Evolutionary conservation across 345 rosid species (phyloP), one percentile per base, ranked within the genome.

Genomic region (Sonneratia caseolaris): DNA sequence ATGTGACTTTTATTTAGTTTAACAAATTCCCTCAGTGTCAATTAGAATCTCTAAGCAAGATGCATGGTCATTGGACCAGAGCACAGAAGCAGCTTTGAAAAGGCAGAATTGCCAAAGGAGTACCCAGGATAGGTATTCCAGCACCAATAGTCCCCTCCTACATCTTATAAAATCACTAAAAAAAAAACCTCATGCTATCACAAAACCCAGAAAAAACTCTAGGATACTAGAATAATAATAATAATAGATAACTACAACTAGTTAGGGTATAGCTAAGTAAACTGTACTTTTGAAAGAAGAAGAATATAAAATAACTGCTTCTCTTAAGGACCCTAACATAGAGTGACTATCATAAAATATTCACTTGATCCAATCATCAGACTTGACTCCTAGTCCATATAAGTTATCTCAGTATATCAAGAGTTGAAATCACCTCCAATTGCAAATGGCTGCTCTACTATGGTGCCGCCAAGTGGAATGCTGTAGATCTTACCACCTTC

Each of bases 401-500:
- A 24, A 49, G 42, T 37, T 27, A 65, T 37, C 3, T 0, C 61
- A 13, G 8, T 65, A 47, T 40, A 12, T 51, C 67, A 55, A 35
- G 57, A 67, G 57, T 49, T 13, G 27, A 66, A 64, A 47, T 24
- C 76, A 96, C 98, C 99, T 92, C 98, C 98, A 79, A 96, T 91
- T 35, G 97, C 82, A 79, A 96, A 96, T 38, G 99, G 98, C 82
- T 89, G 97, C 85, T 96, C 96, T 48, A 96, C 49, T n/a, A 96
- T 71, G 40, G 99, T 88, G 78, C 97, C 99, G 42, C 99, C 97
- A 3, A 96, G 97, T 64, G 99, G 99, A 65, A 96, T 72, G 72
- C 98, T 98, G 65, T 89, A 96, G 66, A 96, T 92, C 79, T 90
- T 92, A 37, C 99, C 97, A 13, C 98, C 99, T 73, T 92, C 98